phyloP scores from a whole-genome alignment of 148 eudicot genomes.

The Camellia japonica region DNA sequence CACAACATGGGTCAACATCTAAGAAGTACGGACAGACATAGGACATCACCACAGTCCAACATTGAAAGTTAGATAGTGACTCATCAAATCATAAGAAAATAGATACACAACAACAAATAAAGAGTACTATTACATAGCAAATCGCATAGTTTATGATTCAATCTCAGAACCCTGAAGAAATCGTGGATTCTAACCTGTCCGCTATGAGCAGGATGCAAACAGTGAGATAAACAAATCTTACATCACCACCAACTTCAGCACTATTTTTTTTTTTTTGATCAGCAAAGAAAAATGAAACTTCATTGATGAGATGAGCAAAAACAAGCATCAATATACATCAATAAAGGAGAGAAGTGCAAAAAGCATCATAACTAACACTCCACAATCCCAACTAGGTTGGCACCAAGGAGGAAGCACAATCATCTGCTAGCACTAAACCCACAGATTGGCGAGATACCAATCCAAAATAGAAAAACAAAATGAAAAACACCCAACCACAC shows the following conservation, averaged over 20 bases:
- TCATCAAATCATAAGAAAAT: neutral
- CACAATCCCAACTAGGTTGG: too few species aligned
- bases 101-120: neutral
- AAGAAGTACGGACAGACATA: neutral
- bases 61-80: neutral
- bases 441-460: too few species aligned
- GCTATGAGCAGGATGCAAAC: constrained; percentile 36
- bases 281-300: too few species aligned
- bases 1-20: neutral
- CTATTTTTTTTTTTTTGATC: too few species aligned
- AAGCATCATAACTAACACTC: too few species aligned
- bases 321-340: too few species aligned
- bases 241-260: neutral
- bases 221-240: neutral
- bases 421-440: too few species aligned
- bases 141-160: constrained; percentile 7
- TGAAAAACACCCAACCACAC: too few species aligned
- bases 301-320: too few species aligned
- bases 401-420: too few species aligned
- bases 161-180: constrained; percentile 52
- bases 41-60: neutral
- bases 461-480: too few species aligned
- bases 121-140: neutral
- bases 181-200: constrained; percentile 50
- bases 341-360: too few species aligned